Percentiles rank a stretch among this genome's conserved stretches.
phyloP scores from a whole-genome alignment of 805 yeast genomes.

The Candida ponderosae region DNA sequence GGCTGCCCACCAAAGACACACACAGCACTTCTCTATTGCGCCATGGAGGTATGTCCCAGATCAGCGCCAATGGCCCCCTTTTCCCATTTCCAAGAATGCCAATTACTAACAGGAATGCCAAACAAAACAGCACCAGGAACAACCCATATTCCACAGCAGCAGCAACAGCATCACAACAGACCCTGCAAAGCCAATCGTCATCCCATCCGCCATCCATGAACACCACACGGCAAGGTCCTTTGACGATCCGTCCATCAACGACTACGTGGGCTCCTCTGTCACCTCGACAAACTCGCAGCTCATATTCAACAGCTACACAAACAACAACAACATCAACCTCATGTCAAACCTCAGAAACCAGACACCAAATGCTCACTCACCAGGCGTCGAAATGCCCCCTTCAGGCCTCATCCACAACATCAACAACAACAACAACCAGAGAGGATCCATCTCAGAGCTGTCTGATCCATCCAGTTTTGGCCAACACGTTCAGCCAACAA shows the following conservation, averaged over 20 bases:
- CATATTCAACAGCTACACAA: neutral
- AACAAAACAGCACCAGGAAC: neutral
- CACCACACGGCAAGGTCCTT: constrained; percentile 19
- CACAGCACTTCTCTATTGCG: neutral
- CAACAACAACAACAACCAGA: too few species aligned
- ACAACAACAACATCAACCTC: constrained; percentile 10
- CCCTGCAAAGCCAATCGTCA: constrained; percentile 21
- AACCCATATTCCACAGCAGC: neutral
- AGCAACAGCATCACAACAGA: too few species aligned
- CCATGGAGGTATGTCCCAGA: neutral
- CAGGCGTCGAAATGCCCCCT: neutral
- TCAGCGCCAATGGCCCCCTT: too few species aligned
- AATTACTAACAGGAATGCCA: too few species aligned
- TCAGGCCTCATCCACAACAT: neutral
- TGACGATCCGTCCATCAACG: constrained; percentile 7
- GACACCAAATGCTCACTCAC: neutral
- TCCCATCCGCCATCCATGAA: constrained; percentile 10
- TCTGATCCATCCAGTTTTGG: neutral
- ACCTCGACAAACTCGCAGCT: constrained; percentile 16
- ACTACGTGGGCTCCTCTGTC: constrained; percentile 12
- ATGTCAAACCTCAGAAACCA: neutral
- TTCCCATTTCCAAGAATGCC: too few species aligned
- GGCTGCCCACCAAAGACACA: too few species aligned
- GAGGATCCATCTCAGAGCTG: neutral
- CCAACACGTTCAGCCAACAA: constrained; percentile 1